phyloP scores from a whole-genome alignment of 805 yeast species.

The Cyberlindnera mycetangii region DNA sequence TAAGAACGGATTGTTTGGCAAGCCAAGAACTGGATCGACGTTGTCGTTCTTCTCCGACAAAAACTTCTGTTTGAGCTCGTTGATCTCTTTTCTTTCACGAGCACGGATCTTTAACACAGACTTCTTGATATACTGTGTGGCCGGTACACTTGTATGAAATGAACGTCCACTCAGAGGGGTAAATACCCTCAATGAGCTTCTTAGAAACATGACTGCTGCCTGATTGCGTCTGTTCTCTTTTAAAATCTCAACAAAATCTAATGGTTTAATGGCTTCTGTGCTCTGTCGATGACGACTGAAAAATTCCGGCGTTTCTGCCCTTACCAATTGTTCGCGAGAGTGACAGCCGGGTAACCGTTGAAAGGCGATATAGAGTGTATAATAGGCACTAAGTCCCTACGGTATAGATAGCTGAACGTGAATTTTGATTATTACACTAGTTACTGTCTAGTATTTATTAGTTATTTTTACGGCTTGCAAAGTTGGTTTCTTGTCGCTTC shows the following conservation, averaged over 20 bases:
- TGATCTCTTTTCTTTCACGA: slow-evolving; percentile 26
- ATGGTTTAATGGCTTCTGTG: too few species aligned
- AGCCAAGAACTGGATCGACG: slow-evolving; percentile 83
- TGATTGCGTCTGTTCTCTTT: not conserved
- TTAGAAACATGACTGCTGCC: slow-evolving; percentile 8
- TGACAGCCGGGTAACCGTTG: not conserved
- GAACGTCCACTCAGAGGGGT: slow-evolving; percentile 8
- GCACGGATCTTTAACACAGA: slow-evolving; percentile 27
- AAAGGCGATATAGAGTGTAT: too few species aligned
- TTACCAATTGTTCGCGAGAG: not conserved
- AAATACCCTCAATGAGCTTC: slow-evolving; percentile 14
- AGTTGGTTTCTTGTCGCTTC: not conserved
- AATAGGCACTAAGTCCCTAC: too few species aligned
- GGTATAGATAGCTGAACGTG: too few species aligned
- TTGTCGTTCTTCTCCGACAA: slow-evolving; percentile 24
- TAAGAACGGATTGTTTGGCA: slow-evolving; percentile 61
- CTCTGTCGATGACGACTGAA: slow-evolving; percentile 3
- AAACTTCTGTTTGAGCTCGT: slow-evolving; percentile 27
- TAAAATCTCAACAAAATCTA: too few species aligned
- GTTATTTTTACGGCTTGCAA: not conserved
- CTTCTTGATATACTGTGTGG: slow-evolving; percentile 15
- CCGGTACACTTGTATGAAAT: slow-evolving; percentile 7
- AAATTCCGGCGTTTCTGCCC: slow-evolving; percentile 7
- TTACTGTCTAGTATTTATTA: too few species aligned
- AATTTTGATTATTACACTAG: too few species aligned